These are phyloP conservation scores for Fraxinus ornus DNA, from an alignment of 305 asterid species.

Conservation along the genomic window DNA sequence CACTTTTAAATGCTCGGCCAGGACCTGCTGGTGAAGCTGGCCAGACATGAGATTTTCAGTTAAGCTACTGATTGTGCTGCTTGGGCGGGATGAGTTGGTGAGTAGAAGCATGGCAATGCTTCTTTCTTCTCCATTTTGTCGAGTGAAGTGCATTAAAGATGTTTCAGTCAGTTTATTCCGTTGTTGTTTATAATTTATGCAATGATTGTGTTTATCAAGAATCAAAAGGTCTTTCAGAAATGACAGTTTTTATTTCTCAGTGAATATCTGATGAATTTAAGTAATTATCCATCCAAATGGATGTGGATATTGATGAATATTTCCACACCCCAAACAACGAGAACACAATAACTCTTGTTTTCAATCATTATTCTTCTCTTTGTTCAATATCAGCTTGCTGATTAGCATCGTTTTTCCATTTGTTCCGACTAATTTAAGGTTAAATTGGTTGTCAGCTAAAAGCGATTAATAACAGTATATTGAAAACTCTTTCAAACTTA, in stretches of 20 bases:
- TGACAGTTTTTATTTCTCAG: neutral
- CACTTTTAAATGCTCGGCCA: neutral
- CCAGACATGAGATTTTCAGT: neutral
- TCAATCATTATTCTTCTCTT: neutral
- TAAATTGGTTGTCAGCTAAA: neutral
- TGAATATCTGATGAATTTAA: neutral
- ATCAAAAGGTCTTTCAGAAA: neutral
- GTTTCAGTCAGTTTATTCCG: neutral
- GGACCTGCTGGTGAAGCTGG: neutral
- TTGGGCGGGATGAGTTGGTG: neutral
- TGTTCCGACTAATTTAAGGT: neutral
- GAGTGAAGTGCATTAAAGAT: neutral
- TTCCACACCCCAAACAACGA: neutral
- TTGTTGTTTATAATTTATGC: neutral
- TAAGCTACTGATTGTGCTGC: neutral
- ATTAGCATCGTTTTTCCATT: neutral
- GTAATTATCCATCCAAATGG: neutral
- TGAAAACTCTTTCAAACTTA: neutral
- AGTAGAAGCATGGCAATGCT: neutral
- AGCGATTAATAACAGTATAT: neutral
- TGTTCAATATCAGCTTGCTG: neutral
- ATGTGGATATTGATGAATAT: neutral
- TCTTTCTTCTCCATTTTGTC: neutral
- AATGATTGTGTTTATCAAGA: neutral
- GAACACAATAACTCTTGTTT: neutral